Evolutionary conservation across 2,329 filamentous ascomycete genomes (phyloP).

Genomic region (Tolypocladium sp.): DNA sequence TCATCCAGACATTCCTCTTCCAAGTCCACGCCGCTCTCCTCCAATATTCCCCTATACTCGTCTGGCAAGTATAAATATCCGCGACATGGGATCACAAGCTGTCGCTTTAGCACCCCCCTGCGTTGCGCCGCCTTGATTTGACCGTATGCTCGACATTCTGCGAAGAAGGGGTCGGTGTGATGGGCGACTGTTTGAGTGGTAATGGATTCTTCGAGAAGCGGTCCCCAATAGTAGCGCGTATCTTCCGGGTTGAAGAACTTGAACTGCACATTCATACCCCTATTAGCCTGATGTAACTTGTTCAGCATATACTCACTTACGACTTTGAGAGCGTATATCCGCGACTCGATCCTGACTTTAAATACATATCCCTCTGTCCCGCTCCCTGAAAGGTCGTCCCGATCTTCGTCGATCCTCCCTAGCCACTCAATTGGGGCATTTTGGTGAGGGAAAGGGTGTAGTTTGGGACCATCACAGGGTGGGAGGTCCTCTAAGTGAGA

Average conservation of each 20-base stretch:
- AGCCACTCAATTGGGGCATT: neutral
- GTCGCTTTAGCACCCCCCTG: neutral
- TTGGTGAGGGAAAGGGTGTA: neutral
- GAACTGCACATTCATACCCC: neutral
- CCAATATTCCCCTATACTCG: neutral
- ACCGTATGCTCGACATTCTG: neutral
- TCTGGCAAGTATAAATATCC: neutral
- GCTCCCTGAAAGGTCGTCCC: neutral
- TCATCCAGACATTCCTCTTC: neutral
- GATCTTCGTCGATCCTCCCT: neutral
- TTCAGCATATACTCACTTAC: neutral
- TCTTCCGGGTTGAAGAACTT: neutral
- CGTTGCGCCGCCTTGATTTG: neutral
- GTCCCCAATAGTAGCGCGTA: neutral
- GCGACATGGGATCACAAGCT: neutral
- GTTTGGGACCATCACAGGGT: neutral
- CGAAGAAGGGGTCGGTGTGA: neutral
- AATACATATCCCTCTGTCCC: neutral
- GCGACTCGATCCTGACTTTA: neutral
- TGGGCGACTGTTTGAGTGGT: neutral
- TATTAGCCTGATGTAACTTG: neutral
- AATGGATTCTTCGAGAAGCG: neutral
- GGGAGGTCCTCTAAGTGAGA: neutral
- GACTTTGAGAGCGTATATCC: neutral
- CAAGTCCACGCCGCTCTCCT: neutral